A percentile compares a stretch with the other conserved stretches of the same genome.
These are phyloP conservation scores for Helicostylum pulchrum DNA, from an alignment of 192 early-diverging fungal genomes.

Conservation along the genomic window DNA sequence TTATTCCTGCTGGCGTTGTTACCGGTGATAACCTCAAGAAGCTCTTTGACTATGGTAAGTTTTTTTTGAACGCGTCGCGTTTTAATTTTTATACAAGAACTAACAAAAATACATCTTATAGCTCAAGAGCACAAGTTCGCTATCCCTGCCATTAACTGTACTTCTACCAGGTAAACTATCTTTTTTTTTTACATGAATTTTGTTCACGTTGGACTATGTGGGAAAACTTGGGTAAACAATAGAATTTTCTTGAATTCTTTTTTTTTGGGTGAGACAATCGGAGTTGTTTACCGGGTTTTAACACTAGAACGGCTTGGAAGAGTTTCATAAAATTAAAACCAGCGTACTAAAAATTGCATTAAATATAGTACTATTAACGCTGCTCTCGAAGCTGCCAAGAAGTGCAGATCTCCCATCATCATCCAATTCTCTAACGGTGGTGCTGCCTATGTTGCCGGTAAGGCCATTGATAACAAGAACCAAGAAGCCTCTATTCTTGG, in stretches of 20 bases:
- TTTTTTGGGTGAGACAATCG: no score
- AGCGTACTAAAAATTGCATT: background rate
- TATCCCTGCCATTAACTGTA: conserved; percentile 97
- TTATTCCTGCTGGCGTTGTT: conserved; percentile 89
- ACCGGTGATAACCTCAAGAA: conserved; percentile 91
- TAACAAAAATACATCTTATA: conserved; percentile 1
- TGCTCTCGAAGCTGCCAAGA: conserved; percentile 90
- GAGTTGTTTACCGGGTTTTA: no score
- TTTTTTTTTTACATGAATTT: no score
- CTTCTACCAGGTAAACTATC: conserved; percentile 60
- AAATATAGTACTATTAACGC: conserved; percentile 80
- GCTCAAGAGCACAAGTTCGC: conserved; percentile 81
- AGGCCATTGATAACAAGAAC: conserved; percentile 85
- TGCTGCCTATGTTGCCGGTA: conserved; percentile 88
- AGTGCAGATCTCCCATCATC: conserved; percentile 88
- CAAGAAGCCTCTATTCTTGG: conserved; percentile 89
- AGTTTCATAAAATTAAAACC: no score
- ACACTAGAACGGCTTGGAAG: no score
- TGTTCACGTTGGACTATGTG: no score
- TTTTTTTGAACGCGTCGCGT: no score
- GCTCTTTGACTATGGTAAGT: conserved; percentile 61
- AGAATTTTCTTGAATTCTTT: no score
- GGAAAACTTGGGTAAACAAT: no score
- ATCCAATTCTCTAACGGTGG: conserved; percentile 97
- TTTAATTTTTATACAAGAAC: background rate